phyloP scores from a whole-genome alignment of 371 early-diverging fungal species.

The Lichtheimia hyalospora region DNA sequence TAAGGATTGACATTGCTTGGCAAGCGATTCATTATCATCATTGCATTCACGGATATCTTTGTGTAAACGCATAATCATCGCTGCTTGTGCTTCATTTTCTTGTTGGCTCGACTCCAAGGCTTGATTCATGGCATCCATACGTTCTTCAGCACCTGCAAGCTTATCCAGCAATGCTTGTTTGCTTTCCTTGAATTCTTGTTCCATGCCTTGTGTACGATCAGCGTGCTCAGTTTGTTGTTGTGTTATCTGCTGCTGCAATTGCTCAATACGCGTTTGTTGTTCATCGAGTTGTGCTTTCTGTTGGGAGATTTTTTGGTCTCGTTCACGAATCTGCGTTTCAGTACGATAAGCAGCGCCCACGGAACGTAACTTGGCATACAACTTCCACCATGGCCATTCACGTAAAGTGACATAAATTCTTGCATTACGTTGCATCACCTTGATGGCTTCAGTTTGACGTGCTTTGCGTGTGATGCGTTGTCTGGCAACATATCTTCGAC shows the following conservation, averaged over 20 bases:
- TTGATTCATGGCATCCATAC: conserved; percentile 49
- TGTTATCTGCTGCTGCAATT: conserved; percentile 45
- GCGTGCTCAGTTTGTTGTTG: conserved; percentile 47
- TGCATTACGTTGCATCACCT: conserved; percentile 90
- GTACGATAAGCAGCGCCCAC: conserved; percentile 84
- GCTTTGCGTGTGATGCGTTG: conserved; percentile 65
- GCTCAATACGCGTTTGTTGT: conserved; percentile 54
- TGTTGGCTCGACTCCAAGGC: conserved; percentile 52
- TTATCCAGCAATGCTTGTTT: conserved; percentile 60
- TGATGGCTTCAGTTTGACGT: conserved; percentile 85
- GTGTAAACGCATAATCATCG: conserved; percentile 37
- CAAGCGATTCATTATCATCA: conserved; percentile 45
- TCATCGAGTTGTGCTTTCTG: conserved; percentile 47
- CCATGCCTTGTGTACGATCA: conserved; percentile 42
- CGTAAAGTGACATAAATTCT: conserved; percentile 84
- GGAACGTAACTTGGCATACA: conserved; percentile 98
- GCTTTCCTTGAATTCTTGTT: conserved; percentile 54
- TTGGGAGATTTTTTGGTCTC: conserved; percentile 55
- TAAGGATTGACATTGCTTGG: conserved; percentile 50
- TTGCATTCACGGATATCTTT: conserved; percentile 51
- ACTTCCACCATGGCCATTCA: conserved; percentile 96
- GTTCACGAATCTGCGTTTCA: conserved; percentile 60
- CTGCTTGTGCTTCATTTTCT: conserved; percentile 59
- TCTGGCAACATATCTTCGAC: conserved; percentile 85
- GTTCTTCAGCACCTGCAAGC: conserved; percentile 61